These are phyloP conservation scores for Carex parvula DNA, from an alignment of 176 grass and related monocot species.

Conservation along the genomic window DNA sequence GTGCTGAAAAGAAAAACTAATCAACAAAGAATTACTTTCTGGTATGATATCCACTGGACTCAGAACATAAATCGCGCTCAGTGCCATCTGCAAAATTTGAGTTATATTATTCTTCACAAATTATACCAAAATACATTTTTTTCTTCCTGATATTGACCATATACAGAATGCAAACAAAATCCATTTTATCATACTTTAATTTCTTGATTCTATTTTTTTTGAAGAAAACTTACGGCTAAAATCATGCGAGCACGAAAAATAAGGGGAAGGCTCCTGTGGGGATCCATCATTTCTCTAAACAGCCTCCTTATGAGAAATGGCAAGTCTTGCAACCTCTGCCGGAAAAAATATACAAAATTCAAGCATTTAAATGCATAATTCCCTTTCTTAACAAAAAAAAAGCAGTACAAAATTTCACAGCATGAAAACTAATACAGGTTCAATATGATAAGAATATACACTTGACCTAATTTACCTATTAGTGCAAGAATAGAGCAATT, in stretches of 20 bases:
- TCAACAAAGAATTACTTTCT: conserved; percentile 46
- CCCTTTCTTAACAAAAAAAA: background rate
- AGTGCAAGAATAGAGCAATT: too few relatives aligned
- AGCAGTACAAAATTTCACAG: background rate
- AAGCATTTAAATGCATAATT: background rate
- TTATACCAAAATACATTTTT: background rate
- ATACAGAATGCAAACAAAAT: conserved; percentile 19
- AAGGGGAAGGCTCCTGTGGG: conserved; percentile 73
- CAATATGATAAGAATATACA: background rate
- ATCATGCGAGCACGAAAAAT: conserved; percentile 79
- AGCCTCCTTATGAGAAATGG: conserved; percentile 81
- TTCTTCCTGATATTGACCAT: background rate
- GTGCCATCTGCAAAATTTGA: conserved; percentile 53
- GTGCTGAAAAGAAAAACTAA: background rate
- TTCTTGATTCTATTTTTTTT: background rate
- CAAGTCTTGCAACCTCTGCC: conserved; percentile 83
- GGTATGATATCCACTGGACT: conserved; percentile 88
- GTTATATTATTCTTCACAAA: conserved; percentile 20
- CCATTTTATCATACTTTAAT: background rate
- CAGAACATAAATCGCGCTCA: conserved; percentile 80
- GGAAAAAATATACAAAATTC: background rate
- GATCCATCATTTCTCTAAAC: conserved; percentile 82
- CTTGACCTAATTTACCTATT: background rate
- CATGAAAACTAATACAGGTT: background rate
- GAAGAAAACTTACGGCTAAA: conserved; percentile 47